A percentile compares a stretch with the other conserved stretches of the same genome.
These are phyloP conservation scores for Carallia brachiata DNA, from an alignment of 345 rosid genomes.

Conservation along the genomic window DNA sequence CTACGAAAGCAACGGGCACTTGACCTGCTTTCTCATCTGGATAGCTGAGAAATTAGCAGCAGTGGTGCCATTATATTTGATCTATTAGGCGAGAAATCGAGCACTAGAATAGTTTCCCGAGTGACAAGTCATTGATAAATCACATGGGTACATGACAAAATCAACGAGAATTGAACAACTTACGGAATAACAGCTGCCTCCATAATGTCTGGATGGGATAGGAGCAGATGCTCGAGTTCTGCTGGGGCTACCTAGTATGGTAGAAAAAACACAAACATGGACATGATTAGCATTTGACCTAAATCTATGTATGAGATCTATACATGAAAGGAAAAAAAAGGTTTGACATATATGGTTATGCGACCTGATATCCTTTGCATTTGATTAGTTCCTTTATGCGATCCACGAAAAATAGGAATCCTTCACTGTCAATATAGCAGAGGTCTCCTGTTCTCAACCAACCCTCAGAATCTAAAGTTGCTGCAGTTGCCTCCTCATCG, in stretches of 20 bases:
- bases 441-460: constrained; percentile 69
- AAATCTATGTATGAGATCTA: no score
- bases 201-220: constrained; percentile 45
- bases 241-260: constrained; percentile 53
- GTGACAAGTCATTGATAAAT: not conserved
- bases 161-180: not conserved
- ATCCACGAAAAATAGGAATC: constrained; percentile 59
- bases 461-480: constrained; percentile 46
- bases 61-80: constrained; percentile 1
- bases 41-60: constrained; percentile 32
- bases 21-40: constrained; percentile 60
- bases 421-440: constrained; percentile 52
- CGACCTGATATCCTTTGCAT: constrained; percentile 66
- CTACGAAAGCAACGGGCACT: constrained; percentile 51
- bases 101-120: not conserved
- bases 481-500: constrained; percentile 51
- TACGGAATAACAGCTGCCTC: constrained; percentile 65
- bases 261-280: not conserved
- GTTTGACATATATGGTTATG: no score
- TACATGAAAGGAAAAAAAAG: no score
- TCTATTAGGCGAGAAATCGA: not conserved
- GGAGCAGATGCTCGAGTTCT: constrained; percentile 55
- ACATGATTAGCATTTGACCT: not conserved
- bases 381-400: constrained; percentile 63
- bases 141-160: not conserved